Evolutionary conservation across 2,329 filamentous ascomycete genomes (phyloP).

Genomic region (Setomelanomma holmii): DNA sequence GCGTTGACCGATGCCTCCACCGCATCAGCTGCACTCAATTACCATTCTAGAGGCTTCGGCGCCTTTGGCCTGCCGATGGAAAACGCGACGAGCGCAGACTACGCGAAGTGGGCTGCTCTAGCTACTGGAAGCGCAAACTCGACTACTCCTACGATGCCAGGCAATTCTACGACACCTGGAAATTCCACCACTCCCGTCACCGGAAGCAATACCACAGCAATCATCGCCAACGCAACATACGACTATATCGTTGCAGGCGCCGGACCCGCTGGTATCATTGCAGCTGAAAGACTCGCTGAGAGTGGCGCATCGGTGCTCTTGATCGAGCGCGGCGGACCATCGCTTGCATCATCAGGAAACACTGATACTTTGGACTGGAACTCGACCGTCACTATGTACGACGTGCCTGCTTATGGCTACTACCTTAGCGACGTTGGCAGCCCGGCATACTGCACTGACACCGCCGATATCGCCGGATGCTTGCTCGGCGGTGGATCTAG

Average conservation of each 20-base stretch:
- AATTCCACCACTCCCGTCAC: constrained; percentile 28
- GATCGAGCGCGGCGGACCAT: constrained; percentile 52
- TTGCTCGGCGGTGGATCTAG: constrained; percentile 71
- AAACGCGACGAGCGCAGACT: constrained; percentile 41
- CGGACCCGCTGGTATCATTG: constrained; percentile 66
- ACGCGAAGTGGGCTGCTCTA: constrained; percentile 44
- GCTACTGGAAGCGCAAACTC: constrained; percentile 36
- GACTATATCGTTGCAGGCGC: constrained; percentile 70
- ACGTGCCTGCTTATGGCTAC: constrained; percentile 47
- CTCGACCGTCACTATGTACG: constrained; percentile 45
- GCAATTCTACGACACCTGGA: constrained; percentile 35
- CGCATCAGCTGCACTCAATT: constrained; percentile 30
- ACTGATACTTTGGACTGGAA: constrained; percentile 42
- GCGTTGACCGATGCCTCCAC: constrained; percentile 33
- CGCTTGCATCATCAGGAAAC: constrained; percentile 37
- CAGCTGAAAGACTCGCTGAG: constrained; percentile 66
- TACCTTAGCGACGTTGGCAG: constrained; percentile 39
- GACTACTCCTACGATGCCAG: constrained; percentile 17
- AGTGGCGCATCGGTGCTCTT: constrained; percentile 70
- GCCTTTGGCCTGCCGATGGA: constrained; percentile 39
- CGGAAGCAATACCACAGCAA: constrained; percentile 43
- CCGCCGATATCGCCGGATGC: constrained; percentile 74
- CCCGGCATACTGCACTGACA: constrained; percentile 63
- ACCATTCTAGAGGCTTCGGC: constrained; percentile 44
- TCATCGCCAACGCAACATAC: constrained; percentile 52